phyloP scores from a whole-genome alignment of 345 rosid species.

The Corymbia maculata region DNA sequence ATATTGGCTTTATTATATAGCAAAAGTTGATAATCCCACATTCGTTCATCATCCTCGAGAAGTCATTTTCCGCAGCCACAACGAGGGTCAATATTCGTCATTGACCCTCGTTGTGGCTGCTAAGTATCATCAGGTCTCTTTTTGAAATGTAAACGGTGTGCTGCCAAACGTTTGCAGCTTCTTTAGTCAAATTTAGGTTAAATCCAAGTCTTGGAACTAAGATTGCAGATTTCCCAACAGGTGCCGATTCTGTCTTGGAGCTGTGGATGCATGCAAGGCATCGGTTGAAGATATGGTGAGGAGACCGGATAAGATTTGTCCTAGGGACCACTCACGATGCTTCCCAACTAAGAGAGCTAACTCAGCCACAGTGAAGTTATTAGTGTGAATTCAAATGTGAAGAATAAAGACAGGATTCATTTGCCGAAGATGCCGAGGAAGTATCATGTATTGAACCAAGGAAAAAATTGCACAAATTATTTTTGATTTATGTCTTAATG shows the following conservation, averaged over 20 bases:
- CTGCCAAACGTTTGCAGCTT: background rate
- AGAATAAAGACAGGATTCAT: background rate
- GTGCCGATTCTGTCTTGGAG: background rate
- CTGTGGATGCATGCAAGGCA: background rate
- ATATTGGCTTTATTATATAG: background rate
- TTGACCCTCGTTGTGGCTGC: background rate
- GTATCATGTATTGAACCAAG: background rate
- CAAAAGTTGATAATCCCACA: background rate
- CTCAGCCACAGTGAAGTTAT: background rate
- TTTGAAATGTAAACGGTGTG: background rate
- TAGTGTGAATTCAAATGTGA: background rate
- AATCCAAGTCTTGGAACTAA: background rate
- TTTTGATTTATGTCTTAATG: no score
- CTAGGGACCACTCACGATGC: background rate
- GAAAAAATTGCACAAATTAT: background rate
- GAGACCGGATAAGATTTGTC: background rate
- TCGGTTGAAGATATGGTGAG: background rate
- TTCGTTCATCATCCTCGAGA: background rate
- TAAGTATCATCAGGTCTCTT: background rate
- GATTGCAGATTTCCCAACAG: background rate
- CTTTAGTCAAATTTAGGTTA: background rate
- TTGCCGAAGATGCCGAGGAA: background rate
- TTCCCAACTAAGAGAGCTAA: background rate
- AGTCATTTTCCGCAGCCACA: background rate
- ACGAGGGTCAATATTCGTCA: no score